Evolutionary conservation across 352 stramenopile genomes (phyloP).

Genomic region (Phytophthora meadii): DNA sequence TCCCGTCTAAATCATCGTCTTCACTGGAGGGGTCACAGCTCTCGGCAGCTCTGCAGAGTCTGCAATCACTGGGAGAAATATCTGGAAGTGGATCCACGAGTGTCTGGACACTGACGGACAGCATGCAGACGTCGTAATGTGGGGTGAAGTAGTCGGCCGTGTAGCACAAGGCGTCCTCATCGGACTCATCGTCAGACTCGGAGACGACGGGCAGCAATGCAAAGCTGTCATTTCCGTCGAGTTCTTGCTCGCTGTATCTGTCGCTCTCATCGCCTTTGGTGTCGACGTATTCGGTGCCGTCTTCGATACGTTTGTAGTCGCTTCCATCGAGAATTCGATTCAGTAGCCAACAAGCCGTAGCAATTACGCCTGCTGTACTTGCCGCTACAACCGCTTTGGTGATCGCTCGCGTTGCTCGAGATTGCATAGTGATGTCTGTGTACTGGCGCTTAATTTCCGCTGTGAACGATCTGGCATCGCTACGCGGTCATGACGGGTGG

Average conservation of each 20-base stretch:
- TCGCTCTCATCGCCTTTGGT: not conserved
- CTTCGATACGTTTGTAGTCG: conserved; percentile 12
- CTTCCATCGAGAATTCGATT: conserved; percentile 26
- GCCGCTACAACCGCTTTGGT: conserved; percentile 24
- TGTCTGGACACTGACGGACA: conserved; percentile 34
- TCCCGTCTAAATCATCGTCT: conserved; percentile 6
- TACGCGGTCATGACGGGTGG: conserved; percentile 8
- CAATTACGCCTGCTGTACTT: conserved; percentile 32
- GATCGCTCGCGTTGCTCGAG: conserved; percentile 23
- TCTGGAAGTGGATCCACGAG: conserved; percentile 26
- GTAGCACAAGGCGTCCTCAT: conserved; percentile 31
- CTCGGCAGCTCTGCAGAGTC: conserved; percentile 28
- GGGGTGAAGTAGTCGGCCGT: conserved; percentile 33
- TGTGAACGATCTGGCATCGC: conserved; percentile 20
- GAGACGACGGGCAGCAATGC: conserved; percentile 26
- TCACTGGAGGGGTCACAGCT: conserved; percentile 4
- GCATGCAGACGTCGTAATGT: conserved; percentile 36
- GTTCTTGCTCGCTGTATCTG: conserved; percentile 2
- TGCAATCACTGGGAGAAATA: conserved; percentile 19
- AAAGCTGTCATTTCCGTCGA: conserved; percentile 20
- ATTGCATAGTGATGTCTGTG: conserved; percentile 30
- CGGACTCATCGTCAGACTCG: conserved; percentile 26
- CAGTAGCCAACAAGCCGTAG: conserved; percentile 29
- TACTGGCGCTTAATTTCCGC: conserved; percentile 17
- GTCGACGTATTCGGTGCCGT: not conserved